Evolutionary conservation across 371 early-diverging fungal genomes (phyloP), one percentile per base, ranked within the genome.

Genomic region (Lichtheimia ornata): DNA sequence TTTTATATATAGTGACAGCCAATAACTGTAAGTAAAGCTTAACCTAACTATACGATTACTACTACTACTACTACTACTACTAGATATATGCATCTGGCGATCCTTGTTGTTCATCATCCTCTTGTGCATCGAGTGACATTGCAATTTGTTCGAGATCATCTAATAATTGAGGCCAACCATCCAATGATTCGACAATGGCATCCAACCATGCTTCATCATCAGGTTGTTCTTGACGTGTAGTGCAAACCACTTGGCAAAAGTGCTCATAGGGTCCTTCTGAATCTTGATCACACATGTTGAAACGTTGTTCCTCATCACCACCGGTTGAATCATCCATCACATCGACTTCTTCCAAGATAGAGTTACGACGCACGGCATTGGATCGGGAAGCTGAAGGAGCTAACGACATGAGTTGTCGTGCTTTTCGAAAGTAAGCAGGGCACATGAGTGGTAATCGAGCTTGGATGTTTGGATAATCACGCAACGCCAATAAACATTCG

Each of bases 381-480:
- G 59, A 62, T 14, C 69, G 56, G 7, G 54, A 67, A 17, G 63
- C 66, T 0, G 71, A 59, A 11, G 73, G 64, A 5, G 73, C 71
- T n/a, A 69, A 50, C 3, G 72, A 69, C 44, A 81, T 56, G 0
- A 66, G 55, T 15, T 74, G 72, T 35, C 65, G 57, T 0, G 72
- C 79, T 28, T 74, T 76, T 25, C 67, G 64, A 56, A 81, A 82
- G 50, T 71, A 82, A 9, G 58, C 61, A n/a, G 73, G 66, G 52
- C 63, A 74, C 13, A 69, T 56, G 35, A 59, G 30, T 13, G 62
- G 65, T 15, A 82, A 56, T 14, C 61, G 53, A 4, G 57, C 50
- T 53, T 79, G 62, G 40, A 74, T 65, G 2, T 75, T 61, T 17
- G 79, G 79, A 47, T 63, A 50, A 15, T 72, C 70, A 30, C 82